Evolutionary conservation across 1,284 basidiomycete species (phyloP).

Genomic region (Cystobasidium pallidum): DNA sequence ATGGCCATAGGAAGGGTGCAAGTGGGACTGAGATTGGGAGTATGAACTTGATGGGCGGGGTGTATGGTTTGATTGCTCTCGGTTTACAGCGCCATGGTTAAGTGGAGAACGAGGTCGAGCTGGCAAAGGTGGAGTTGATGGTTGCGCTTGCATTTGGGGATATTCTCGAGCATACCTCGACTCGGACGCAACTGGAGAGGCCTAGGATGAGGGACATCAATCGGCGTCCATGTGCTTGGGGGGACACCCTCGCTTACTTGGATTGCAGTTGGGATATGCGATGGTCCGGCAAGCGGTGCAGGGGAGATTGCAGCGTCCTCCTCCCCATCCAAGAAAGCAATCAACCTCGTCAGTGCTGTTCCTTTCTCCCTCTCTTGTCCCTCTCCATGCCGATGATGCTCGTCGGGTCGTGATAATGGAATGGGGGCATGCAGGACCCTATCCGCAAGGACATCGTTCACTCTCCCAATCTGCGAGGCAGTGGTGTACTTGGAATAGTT

Average conservation of each 20-base stretch:
- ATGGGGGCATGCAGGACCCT: constrained; percentile 11
- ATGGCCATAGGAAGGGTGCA: not conserved
- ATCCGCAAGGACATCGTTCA: constrained; percentile 23
- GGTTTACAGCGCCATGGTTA: not conserved
- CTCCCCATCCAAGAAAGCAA: constrained; percentile 31
- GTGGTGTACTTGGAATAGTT: constrained; percentile 16
- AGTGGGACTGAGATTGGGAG: not conserved
- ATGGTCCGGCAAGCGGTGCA: not conserved
- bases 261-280: not conserved
- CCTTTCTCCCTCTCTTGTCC: not conserved
- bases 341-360: constrained; percentile 7
- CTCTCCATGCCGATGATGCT: not conserved
- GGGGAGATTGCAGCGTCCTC: not conserved
- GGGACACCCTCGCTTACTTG: not conserved
- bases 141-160: not conserved
- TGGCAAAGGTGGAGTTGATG: not conserved
- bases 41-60: not conserved
- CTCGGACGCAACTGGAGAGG: not conserved
- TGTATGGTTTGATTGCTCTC: not conserved
- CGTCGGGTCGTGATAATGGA: not conserved
- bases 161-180: not conserved
- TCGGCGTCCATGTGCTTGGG: no score
- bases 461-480: constrained; percentile 4
- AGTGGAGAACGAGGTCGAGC: not conserved
- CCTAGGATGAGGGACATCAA: not conserved